These are phyloP conservation scores for Diaporthe vexans DNA, from an alignment of 2,329 filamentous ascomycete genomes.

Conservation along the genomic window DNA sequence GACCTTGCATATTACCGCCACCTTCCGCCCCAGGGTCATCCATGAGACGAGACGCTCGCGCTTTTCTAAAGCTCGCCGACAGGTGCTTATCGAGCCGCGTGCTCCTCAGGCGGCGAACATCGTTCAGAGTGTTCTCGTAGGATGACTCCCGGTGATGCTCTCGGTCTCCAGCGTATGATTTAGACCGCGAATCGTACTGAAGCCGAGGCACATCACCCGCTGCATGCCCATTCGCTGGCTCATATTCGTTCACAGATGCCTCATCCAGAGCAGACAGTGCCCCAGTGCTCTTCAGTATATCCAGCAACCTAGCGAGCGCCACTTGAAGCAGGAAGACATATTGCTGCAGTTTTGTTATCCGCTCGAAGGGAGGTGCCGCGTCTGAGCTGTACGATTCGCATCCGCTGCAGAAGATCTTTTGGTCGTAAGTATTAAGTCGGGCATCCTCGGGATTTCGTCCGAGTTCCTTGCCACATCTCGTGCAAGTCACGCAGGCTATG, in stretches of 20 bases:
- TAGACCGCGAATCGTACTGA: conserved; percentile 78
- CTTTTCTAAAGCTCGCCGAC: conserved; percentile 92
- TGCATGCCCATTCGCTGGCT: conserved; percentile 73
- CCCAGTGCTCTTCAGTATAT: conserved; percentile 87
- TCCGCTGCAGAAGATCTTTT: conserved; percentile 78
- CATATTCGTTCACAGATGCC: conserved; percentile 75
- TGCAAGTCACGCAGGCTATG: conserved; percentile 83
- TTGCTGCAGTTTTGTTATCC: conserved; percentile 89
- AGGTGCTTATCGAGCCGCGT: conserved; percentile 95
- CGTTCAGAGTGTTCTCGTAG: conserved; percentile 95
- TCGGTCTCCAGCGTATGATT: conserved; percentile 76
- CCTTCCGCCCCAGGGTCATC: conserved; percentile 82
- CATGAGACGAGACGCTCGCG: conserved; percentile 91
- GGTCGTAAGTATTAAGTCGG: conserved; percentile 76
- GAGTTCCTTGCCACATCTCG: conserved; percentile 74
- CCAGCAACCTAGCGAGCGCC: conserved; percentile 88
- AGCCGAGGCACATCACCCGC: conserved; percentile 66
- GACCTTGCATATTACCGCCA: conserved; percentile 67
- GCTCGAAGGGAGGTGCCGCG: conserved; percentile 70
- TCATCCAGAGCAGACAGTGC: conserved; percentile 85
- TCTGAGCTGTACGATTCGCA: conserved; percentile 74
- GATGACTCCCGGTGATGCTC: conserved; percentile 79
- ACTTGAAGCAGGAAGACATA: conserved; percentile 95
- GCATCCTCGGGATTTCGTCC: conserved; percentile 78
- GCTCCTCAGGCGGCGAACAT: conserved; percentile 91